These are phyloP conservation scores for Haberlea rhodopensis DNA, from an alignment of 257 asterid genomes.

Conservation along the genomic window DNA sequence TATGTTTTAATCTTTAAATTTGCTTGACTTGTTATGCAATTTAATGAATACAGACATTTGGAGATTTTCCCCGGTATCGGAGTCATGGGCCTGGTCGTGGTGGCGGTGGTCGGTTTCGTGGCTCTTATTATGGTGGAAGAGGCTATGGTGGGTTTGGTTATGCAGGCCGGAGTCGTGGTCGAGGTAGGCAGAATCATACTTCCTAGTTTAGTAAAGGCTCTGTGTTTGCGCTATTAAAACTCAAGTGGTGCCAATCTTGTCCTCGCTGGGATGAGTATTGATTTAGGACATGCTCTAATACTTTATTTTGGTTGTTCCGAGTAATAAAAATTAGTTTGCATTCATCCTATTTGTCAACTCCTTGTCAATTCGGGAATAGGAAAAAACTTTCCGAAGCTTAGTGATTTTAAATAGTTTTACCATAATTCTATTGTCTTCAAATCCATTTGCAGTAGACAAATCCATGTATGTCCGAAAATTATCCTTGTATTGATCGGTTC, in stretches of 20 bases:
- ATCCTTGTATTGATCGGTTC: too few relatives aligned
- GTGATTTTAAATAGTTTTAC: too few relatives aligned
- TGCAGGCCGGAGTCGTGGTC: conserved; percentile 53
- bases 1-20: neutral
- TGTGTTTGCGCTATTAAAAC: conserved; percentile 19
- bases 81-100: conserved; percentile 74
- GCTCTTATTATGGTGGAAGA: conserved; percentile 56
- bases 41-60: conserved; percentile 67
- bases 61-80: conserved; percentile 78
- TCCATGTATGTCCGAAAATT: too few relatives aligned
- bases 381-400: too few relatives aligned
- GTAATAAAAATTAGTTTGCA: too few relatives aligned
- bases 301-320: neutral
- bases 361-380: too few relatives aligned
- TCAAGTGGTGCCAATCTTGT: conserved; percentile 26
- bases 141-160: conserved; percentile 63
- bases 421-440: too few relatives aligned
- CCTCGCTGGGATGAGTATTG: conserved; percentile 28
- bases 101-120: conserved; percentile 75
- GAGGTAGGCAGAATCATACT: conserved; percentile 45
- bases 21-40: conserved; percentile 24
- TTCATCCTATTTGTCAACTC: too few relatives aligned
- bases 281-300: neutral
- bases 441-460: too few relatives aligned
- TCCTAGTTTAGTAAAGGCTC: conserved; percentile 34